Evolutionary conservation across 805 yeast genomes (phyloP), one percentile per base, ranked within the genome.

Genomic region (Yarrowia keelungensis): DNA sequence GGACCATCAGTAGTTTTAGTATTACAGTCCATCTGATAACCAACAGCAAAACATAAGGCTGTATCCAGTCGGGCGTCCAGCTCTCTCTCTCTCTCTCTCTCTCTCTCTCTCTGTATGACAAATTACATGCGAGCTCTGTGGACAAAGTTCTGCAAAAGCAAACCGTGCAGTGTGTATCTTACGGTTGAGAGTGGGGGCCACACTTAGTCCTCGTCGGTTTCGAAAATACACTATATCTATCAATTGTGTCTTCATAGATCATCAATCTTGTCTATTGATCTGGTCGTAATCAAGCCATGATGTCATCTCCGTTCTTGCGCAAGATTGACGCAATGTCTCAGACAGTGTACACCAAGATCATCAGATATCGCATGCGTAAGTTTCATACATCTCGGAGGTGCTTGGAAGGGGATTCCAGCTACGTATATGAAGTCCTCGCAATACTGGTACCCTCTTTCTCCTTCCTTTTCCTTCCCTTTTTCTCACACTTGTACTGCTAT

Each of bases 91-190:
- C 51, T 14, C n/a, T 14, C 11, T 11, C 26, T 5, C 51, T 14
- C n/a, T 14, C 11, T 11, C 26, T 5, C 49, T 46, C 22, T 8
- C 11, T 12, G 15, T 5, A 47, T 26, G 8, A 26, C 35, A 26
- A 46, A 22, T 47, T 46, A 5, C 49, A 46, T 46, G 49, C 15
- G 35, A 46, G 50, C 16, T 47, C 16, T 2, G 5, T 12, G 11
- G 10, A 47, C 36, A 47, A 47, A 16, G 51, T 47, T 47, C 7
- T 5, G 16, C 36, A 47, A 47, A 47, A 47, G 51, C 36, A 47
- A 47, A 47, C 36, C 22, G 50, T 46, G 35, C 5, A 26, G 50
- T 12, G 22, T 9, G 19, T 9, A 26, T 47, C 38, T 16, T 47
- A 26, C 16, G 51, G 36, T 47, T 7, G 11, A 47, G 16, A 14